phyloP scores from a whole-genome alignment of 495 filamentous ascomycete species.

The Opeltia flavorubescens region DNA sequence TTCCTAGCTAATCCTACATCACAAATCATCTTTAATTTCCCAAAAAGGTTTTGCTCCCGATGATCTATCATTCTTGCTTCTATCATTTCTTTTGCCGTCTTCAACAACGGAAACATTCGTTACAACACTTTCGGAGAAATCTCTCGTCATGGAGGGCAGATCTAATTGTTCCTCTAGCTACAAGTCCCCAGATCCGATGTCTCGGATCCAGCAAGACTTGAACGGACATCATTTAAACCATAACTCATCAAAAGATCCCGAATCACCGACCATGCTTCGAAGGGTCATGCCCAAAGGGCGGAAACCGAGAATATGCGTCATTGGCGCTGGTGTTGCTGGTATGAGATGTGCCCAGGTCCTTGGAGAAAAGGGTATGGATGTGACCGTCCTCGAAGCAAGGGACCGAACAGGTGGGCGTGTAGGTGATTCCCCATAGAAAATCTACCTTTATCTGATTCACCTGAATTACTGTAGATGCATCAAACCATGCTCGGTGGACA shows the following conservation, averaged over 20 bases:
- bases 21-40: no score
- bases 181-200: not conserved
- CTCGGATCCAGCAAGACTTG: not conserved
- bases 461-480: constrained; percentile 12
- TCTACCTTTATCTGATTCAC: not conserved
- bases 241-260: not conserved
- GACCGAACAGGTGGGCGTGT: constrained; percentile 75
- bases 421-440: constrained; percentile 14
- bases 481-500: constrained; percentile 25
- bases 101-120: no score
- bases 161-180: not conserved
- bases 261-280: constrained; percentile 3
- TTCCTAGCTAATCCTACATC: no score
- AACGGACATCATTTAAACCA: not conserved
- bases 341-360: constrained; percentile 76
- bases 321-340: constrained; percentile 83
- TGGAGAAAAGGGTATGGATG: constrained; percentile 58
- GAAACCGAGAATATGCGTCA: constrained; percentile 48
- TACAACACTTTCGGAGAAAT: no score
- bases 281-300: constrained; percentile 17
- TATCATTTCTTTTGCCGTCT: no score
- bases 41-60: no score
- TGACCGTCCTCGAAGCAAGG: constrained; percentile 77
- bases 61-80: no score
- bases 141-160: not conserved